Conservation (phyloP, 1,284 basidiomycete species). For the Sphagnurus paluster region DNA sequence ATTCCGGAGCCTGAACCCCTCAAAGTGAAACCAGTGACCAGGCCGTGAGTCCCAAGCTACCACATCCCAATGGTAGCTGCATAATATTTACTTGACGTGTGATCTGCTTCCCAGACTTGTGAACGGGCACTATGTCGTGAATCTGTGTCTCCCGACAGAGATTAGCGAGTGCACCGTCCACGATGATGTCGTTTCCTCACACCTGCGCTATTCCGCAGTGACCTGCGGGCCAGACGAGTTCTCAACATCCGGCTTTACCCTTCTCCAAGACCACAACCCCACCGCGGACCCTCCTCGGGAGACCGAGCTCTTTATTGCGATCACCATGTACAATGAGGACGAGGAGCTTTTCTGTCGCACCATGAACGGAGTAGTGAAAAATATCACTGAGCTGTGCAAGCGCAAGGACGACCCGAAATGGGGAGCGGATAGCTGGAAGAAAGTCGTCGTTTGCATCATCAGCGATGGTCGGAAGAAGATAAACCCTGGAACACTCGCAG, state of each 20-base stretch:
- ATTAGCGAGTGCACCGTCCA: no score
- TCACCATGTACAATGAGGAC: slow-evolving; percentile 79
- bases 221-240: slow-evolving; percentile 94
- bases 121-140: no score
- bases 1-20: no score
- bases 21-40: no score
- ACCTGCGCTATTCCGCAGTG: no score
- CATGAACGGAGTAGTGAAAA: slow-evolving; percentile 93
- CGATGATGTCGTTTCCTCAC: no score
- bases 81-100: no score
- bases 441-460: slow-evolving; percentile 66
- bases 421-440: slow-evolving; percentile 98
- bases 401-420: slow-evolving; percentile 85
- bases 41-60: no score
- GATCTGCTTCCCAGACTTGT: no score
- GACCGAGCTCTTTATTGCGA: slow-evolving; percentile 72
- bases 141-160: no score
- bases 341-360: slow-evolving; percentile 86
- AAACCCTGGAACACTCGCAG: slow-evolving; percentile 82
- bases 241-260: slow-evolving; percentile 74
- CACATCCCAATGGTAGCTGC: no score
- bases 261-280: slow-evolving; percentile 80
- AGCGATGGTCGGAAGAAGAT: slow-evolving; percentile 85
- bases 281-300: no score
- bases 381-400: slow-evolving; percentile 80